These are phyloP conservation scores for Schoenoplectus triqueter DNA, from an alignment of 202 grass and related monocot species.

Conservation along the genomic window DNA sequence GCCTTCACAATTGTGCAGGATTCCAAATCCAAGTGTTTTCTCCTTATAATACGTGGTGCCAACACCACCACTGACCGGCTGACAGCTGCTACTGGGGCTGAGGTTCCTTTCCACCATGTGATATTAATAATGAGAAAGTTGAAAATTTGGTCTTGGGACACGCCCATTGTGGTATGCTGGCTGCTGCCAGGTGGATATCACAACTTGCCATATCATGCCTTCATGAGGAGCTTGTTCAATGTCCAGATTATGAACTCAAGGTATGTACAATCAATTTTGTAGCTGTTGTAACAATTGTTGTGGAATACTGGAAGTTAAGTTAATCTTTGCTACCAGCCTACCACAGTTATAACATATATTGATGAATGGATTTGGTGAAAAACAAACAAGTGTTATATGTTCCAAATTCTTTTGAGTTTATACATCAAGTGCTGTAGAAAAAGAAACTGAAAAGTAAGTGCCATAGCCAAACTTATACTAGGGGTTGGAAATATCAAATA, in stretches of 20 bases:
- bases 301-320: too few species aligned
- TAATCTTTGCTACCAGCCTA: too few species aligned
- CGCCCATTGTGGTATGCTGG: conserved; percentile 91
- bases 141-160: conserved; percentile 69
- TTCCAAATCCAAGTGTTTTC: conserved; percentile 69
- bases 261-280: conserved; percentile 40
- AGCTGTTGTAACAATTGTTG: conserved; percentile 28
- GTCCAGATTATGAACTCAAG: conserved; percentile 77
- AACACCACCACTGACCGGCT: conserved; percentile 76
- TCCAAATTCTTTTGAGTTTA: conserved; percentile 17
- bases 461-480: not conserved
- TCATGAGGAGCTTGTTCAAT: conserved; percentile 50
- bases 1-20: conserved; percentile 69
- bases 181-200: conserved; percentile 86
- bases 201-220: conserved; percentile 56
- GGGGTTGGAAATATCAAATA: not conserved
- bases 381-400: conserved; percentile 1
- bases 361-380: conserved; percentile 11
- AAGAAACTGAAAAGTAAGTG: not conserved
- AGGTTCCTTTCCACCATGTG: conserved; percentile 93
- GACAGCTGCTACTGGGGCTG: conserved; percentile 72
- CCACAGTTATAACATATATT: not conserved
- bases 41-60: conserved; percentile 90
- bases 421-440: not conserved
- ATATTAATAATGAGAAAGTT: conserved; percentile 62